These are phyloP conservation scores for Crinitomyces ghanaensis DNA, from an alignment of 805 yeast genomes.

Conservation along the genomic window DNA sequence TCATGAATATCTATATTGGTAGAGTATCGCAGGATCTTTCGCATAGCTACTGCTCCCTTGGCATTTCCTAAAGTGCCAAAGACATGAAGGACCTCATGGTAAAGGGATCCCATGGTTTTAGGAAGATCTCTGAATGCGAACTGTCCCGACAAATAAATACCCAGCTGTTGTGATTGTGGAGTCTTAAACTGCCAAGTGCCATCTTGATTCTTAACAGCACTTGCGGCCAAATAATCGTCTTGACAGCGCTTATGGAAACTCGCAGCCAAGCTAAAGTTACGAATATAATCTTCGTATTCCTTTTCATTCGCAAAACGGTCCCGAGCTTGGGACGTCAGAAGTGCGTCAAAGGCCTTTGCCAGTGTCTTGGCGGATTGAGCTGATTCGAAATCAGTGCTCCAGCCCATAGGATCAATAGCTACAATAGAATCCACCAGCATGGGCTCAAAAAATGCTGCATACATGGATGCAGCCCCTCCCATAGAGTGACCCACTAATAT, in stretches of 20 bases:
- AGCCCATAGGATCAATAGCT: conserved; percentile 50
- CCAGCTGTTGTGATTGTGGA: conserved; percentile 33
- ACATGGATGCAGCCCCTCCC: conserved; percentile 50
- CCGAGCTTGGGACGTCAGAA: conserved; percentile 12
- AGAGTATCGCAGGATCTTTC: conserved; percentile 25
- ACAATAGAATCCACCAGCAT: conserved; percentile 40
- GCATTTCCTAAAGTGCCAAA: conserved; percentile 33
- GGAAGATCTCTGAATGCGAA: conserved; percentile 23
- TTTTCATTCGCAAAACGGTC: conserved; percentile 34
- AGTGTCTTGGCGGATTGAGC: conserved; percentile 13
- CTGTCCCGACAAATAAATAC: conserved; percentile 34
- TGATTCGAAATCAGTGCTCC: conserved; percentile 12
- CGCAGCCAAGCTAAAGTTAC: conserved; percentile 32
- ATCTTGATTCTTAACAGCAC: conserved; percentile 22
- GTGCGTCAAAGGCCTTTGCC: conserved; percentile 7
- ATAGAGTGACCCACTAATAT: conserved; percentile 59
- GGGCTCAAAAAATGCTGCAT: conserved; percentile 41
- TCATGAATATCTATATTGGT: conserved; percentile 28
- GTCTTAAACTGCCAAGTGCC: conserved; percentile 32
- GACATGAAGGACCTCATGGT: conserved; percentile 38
- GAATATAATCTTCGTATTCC: conserved; percentile 35
- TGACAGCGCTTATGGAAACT: conserved; percentile 34
- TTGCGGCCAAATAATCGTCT: conserved; percentile 35
- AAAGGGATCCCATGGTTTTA: conserved; percentile 20
- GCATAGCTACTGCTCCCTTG: conserved; percentile 24